Conservation (phyloP, 148 eudicot species). For the Amaranthus palmeri region DNA sequence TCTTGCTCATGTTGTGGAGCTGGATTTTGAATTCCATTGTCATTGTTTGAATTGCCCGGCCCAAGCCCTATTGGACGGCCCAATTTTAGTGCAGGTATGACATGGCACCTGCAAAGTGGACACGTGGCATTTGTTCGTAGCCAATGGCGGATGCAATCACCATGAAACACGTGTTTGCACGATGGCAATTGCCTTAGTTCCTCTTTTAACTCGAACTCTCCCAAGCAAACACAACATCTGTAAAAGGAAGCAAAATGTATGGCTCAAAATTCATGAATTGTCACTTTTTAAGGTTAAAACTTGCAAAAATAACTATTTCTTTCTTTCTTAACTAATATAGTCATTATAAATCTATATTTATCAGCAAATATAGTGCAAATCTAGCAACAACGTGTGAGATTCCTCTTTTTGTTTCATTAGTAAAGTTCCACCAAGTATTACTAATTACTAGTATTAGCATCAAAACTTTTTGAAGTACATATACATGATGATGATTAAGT, state of each 20-base stretch:
- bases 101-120: slow-evolving; percentile 76
- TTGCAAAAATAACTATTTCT: background rate
- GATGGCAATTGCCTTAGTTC: slow-evolving; percentile 50
- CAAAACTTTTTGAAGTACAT: background rate
- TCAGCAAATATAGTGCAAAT: slow-evolving; percentile 10
- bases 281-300: background rate
- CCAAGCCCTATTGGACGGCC: slow-evolving; percentile 17
- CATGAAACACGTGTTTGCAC: slow-evolving; percentile 80
- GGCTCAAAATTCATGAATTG: background rate
- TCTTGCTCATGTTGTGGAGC: slow-evolving; percentile 11
- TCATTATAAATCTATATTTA: background rate
- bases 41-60: background rate
- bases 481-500: background rate
- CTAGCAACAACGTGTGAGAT: background rate
- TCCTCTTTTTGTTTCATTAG: background rate
- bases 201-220: slow-evolving; percentile 74
- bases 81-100: slow-evolving; percentile 20
- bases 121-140: slow-evolving; percentile 70
- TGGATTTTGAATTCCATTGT: background rate
- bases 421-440: background rate
- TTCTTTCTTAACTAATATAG: background rate
- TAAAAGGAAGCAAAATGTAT: background rate
- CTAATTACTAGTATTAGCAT: background rate
- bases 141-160: slow-evolving; percentile 74
- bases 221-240: slow-evolving; percentile 95